Base-by-base conservation (phyloP, 192 early-diverging fungal genomes). In the Phlyctochytrium bullatum region DNA sequence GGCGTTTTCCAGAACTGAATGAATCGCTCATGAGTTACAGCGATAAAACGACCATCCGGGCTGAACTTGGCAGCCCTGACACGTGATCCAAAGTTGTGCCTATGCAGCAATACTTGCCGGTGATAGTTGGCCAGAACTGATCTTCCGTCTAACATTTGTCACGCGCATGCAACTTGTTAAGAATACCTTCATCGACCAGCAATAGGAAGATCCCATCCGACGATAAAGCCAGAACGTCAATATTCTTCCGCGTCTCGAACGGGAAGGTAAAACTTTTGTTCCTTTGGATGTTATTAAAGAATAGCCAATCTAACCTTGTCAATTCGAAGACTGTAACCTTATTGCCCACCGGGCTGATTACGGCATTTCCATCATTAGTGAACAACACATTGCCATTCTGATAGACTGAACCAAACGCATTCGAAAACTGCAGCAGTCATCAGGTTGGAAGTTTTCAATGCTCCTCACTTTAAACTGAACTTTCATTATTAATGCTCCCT, bases 341-440 rank as follows among this genome's bases (percentile, higher is more conserved):
- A 83, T 99, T 99, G 53, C 98, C 98, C 4, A 99, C 98, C 0
- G 96, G 93, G 76, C 92, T 95, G 31, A 97, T 66, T 50, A 99
- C 74, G 16, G 89, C 89, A 78, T 98, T 94, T 25, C 94, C 94
- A 64, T 70, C 95, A 27, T 95, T 91, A 31, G 94, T 93, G 74
- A 95, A 99, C 28, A 95, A 79, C 25, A 98, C 72, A 76, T 97
- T 98, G n/a, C 96, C 98, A 69, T 89, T 84, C 62, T 89, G 91
- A 77, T 98, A 99, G 17, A 98, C 98, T 4, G 96, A 96, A 34
- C 98, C 98, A 20, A 6, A 47, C 10, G 20, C 10, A 20, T 47
- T 47, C 20, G 40, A 47, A 47, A 47, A 47, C 40, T 47, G n/a
- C n/a, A n/a, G n/a, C n/a, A n/a, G n/a, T n/a, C n/a, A n/a, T n/a